These are phyloP conservation scores for Diaporthe sp. DNA, from an alignment of 2,329 filamentous ascomycete genomes.

Conservation along the genomic window DNA sequence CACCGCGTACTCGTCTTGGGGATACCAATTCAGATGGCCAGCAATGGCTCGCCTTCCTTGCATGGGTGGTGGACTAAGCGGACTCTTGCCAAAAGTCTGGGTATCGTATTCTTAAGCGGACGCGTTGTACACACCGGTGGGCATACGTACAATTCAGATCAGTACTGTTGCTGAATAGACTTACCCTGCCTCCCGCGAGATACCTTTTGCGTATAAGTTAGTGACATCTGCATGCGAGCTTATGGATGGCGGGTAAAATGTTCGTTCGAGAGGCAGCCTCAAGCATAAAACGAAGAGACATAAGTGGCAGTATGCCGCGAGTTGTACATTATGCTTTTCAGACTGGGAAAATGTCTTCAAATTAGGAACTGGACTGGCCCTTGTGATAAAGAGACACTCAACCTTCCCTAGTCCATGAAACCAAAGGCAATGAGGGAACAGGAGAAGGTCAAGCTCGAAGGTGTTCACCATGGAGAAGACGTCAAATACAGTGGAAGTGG, in stretches of 20 bases:
- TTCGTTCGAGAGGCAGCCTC: not conserved
- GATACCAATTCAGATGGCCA: not conserved
- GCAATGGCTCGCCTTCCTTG: not conserved
- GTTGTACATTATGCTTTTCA: not conserved
- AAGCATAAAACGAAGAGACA: not conserved
- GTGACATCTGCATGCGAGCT: not conserved
- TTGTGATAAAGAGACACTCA: not conserved
- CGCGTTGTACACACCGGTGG: not conserved
- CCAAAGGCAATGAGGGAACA: not conserved
- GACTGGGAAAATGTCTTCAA: no score
- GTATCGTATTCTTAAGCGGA: not conserved
- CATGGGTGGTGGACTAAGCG: not conserved
- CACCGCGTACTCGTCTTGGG: not conserved
- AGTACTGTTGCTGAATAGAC: not conserved
- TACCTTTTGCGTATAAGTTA: not conserved
- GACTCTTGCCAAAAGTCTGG: not conserved
- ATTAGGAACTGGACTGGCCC: not conserved
- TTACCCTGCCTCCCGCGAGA: not conserved
- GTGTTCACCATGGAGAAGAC: no score
- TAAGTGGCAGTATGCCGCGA: not conserved
- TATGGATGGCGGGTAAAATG: not conserved
- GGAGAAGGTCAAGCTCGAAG: not conserved
- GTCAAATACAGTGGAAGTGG: no score
- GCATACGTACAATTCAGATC: not conserved
- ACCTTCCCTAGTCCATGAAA: not conserved